Percentiles rank a stretch among this genome's conserved stretches.
phyloP scores from a whole-genome alignment of 371 early-diverging fungal genomes.

The Smittium culicis region DNA sequence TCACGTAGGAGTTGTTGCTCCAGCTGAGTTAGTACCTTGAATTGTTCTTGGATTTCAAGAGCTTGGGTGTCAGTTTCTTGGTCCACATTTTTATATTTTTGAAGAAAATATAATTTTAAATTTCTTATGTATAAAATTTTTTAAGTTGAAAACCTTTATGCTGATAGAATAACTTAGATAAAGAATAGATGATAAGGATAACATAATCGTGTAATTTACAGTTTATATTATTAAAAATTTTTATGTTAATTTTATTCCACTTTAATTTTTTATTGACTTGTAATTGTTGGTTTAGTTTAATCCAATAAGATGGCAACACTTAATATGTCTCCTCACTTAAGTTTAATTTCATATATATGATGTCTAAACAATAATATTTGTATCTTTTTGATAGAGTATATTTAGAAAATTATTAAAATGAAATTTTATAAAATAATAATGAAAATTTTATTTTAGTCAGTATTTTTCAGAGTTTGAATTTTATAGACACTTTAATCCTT shows the following conservation, averaged over 20 bases:
- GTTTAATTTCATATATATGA: too few relatives aligned
- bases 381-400: too few relatives aligned
- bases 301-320: not conserved
- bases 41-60: not conserved
- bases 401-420: too few relatives aligned
- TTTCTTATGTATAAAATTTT: not conserved
- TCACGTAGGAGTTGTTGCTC: not conserved
- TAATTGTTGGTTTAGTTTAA: not conserved
- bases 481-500: too few relatives aligned
- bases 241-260: not conserved
- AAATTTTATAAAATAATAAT: too few relatives aligned
- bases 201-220: not conserved
- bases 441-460: too few relatives aligned
- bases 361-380: too few relatives aligned
- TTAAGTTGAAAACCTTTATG: not conserved
- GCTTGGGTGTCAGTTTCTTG: not conserved
- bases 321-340: not conserved
- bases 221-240: not conserved
- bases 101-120: not conserved
- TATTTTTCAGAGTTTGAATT: too few relatives aligned
- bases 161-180: not conserved
- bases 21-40: not conserved
- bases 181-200: not conserved
- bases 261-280: not conserved
- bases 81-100: too few relatives aligned